Evolutionary conservation across 495 filamentous ascomycete species (phyloP).

Genomic region (Lasiosphaeria miniovina): DNA sequence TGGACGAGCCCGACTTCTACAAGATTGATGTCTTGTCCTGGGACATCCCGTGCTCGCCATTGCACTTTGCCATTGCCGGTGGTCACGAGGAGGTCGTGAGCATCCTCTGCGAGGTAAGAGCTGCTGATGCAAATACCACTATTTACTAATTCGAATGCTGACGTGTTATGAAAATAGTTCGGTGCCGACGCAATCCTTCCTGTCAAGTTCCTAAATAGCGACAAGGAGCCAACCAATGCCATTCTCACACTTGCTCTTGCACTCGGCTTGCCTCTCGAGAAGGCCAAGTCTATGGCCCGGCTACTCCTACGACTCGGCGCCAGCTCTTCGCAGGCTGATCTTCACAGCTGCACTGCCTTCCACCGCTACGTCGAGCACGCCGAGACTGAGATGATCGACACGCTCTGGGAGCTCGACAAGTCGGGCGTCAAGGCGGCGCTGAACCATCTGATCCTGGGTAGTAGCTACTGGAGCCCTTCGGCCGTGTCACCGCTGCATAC

Average conservation of each 20-base stretch:
- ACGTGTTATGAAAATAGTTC: constrained; percentile 42
- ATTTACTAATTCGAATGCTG: background rate
- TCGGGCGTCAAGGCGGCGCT: constrained; percentile 59
- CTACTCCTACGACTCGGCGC: constrained; percentile 67
- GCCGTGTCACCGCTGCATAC: constrained; percentile 28
- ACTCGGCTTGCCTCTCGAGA: constrained; percentile 54
- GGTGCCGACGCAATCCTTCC: constrained; percentile 73
- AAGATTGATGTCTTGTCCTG: constrained; percentile 72
- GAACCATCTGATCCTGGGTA: constrained; percentile 52
- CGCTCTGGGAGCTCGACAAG: constrained; percentile 56
- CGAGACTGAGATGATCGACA: constrained; percentile 49
- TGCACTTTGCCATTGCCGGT: constrained; percentile 73
- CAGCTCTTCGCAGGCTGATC: constrained; percentile 68
- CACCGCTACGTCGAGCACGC: constrained; percentile 52
- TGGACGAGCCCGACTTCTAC: constrained; percentile 71
- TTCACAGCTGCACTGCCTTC: constrained; percentile 55
- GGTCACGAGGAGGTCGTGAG: constrained; percentile 67
- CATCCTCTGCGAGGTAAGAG: constrained; percentile 54
- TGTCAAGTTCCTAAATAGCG: constrained; percentile 54
- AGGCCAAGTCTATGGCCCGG: constrained; percentile 57
- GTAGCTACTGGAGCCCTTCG: constrained; percentile 27
- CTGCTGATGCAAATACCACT: background rate
- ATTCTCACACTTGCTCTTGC: constrained; percentile 64
- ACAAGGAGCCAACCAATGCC: constrained; percentile 48
- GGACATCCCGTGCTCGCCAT: constrained; percentile 66